phyloP scores from a whole-genome alignment of 202 grass and related monocot species.

The Hordeum pubiflorum region DNA sequence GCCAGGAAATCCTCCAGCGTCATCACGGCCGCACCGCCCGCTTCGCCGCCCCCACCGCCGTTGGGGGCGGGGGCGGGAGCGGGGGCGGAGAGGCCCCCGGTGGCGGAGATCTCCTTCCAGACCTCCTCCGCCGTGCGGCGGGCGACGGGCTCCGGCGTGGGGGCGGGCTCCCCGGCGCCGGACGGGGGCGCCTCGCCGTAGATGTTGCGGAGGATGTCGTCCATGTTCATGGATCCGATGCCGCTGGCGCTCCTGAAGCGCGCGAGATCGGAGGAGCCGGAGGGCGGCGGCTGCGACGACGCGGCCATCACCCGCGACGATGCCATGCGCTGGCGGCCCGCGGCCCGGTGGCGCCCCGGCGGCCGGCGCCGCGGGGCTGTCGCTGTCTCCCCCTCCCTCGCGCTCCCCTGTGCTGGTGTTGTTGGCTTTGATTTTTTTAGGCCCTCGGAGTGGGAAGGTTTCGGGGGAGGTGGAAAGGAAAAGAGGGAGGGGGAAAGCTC shows the following conservation, averaged over 20 bases:
- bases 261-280: slow-evolving; percentile 27
- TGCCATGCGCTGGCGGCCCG: slow-evolving; percentile 42
- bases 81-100: slow-evolving; percentile 28
- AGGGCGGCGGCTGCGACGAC: slow-evolving; percentile 24
- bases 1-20: slow-evolving; percentile 96
- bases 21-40: slow-evolving; percentile 40
- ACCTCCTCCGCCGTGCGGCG: slow-evolving; percentile 68
- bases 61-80: not conserved
- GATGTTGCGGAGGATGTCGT: slow-evolving; percentile 74
- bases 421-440: not conserved
- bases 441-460: not conserved
- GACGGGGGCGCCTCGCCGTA: slow-evolving; percentile 26
- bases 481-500: not conserved
- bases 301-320: slow-evolving; percentile 79
- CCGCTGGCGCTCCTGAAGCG: slow-evolving; percentile 42
- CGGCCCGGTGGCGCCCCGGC: not conserved
- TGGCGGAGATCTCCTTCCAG: slow-evolving; percentile 78
- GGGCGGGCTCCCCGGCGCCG: slow-evolving; percentile 11
- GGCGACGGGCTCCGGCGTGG: not conserved
- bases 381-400: not conserved
- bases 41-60: not conserved
- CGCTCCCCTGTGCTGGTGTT: not conserved
- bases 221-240: slow-evolving; percentile 93
- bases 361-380: not conserved
- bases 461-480: not conserved